Conservation (phyloP, 805 yeast species). For the Sugiyamaella americana region DNA sequence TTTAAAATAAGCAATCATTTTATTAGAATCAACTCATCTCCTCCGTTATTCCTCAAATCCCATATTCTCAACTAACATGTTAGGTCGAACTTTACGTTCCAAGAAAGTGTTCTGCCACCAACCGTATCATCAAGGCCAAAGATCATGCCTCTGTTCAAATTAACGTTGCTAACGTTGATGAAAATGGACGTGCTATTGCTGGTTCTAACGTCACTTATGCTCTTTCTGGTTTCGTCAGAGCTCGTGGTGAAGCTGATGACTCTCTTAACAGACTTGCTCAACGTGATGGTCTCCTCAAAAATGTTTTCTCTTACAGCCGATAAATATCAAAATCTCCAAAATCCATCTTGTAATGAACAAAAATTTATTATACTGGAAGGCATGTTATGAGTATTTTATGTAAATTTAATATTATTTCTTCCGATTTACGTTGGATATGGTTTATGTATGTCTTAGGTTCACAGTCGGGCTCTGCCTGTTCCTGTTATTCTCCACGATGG, state of each 20-base stretch:
- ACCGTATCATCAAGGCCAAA: slow-evolving; percentile 99
- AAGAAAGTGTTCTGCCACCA: slow-evolving; percentile 99
- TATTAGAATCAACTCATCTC: neutral
- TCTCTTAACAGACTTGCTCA: slow-evolving; percentile 98
- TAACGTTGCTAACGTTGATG: slow-evolving; percentile 98
- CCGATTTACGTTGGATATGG: too few species aligned
- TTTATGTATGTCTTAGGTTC: too few species aligned
- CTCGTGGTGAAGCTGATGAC: slow-evolving; percentile 99
- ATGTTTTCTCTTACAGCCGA: slow-evolving; percentile 40
- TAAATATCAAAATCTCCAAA: slow-evolving; percentile 19
- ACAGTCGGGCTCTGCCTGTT: too few species aligned
- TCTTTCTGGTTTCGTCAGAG: slow-evolving; percentile 93
- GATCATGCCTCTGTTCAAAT: slow-evolving; percentile 99
- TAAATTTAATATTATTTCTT: too few species aligned
- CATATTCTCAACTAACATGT: slow-evolving; percentile 17
- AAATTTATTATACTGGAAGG: neutral
- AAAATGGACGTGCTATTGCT: slow-evolving; percentile 88
- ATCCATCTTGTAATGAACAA: neutral
- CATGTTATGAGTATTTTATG: neutral
- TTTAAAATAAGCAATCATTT: too few species aligned
- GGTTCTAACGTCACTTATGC: slow-evolving; percentile 93
- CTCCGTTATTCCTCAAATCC: slow-evolving; percentile 1
- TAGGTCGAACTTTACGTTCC: slow-evolving; percentile 99
- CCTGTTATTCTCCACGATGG: too few species aligned
- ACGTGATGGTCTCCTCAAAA: slow-evolving; percentile 95